phyloP scores from a whole-genome alignment of 2,329 filamentous ascomycete genomes.

The Raffaelea arxii region DNA sequence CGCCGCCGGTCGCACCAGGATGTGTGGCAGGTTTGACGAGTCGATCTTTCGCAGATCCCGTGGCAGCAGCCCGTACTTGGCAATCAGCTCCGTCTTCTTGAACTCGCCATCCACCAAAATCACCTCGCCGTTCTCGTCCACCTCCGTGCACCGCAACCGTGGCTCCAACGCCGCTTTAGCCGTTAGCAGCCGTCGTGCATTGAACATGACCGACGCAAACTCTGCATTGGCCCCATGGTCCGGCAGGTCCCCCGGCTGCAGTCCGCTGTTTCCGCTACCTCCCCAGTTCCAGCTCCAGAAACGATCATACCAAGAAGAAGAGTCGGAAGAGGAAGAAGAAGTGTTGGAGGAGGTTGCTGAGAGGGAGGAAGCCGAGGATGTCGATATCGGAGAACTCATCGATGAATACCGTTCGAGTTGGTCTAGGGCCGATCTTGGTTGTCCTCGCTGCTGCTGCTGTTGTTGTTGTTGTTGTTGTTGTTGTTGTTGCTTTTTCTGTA shows the following conservation, averaged over 20 bases:
- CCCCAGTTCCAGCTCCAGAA: conserved; percentile 28
- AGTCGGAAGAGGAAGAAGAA: neutral
- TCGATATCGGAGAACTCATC: neutral
- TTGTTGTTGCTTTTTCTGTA: neutral
- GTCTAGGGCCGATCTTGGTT: neutral
- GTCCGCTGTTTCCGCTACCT: conserved; percentile 25
- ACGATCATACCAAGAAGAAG: conserved; percentile 34
- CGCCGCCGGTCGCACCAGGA: conserved; percentile 83
- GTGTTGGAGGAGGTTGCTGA: neutral
- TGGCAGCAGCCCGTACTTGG: conserved; percentile 89
- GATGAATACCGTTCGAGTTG: no score
- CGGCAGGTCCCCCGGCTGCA: conserved; percentile 51
- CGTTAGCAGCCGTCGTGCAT: conserved; percentile 56
- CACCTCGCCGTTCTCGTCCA: conserved; percentile 85
- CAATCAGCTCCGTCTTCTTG: conserved; percentile 94
- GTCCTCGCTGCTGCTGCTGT: neutral
- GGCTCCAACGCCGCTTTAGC: conserved; percentile 76
- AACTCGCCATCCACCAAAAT: conserved; percentile 92
- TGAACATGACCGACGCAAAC: conserved; percentile 16
- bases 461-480: neutral
- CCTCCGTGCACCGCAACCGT: conserved; percentile 84
- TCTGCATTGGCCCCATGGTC: conserved; percentile 24
- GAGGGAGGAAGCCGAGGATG: neutral
- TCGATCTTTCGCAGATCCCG: conserved; percentile 97
- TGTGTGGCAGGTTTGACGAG: conserved; percentile 88